Conservation (phyloP, 1,284 basidiomycete genomes). For the Austropuccinia psidii region DNA sequence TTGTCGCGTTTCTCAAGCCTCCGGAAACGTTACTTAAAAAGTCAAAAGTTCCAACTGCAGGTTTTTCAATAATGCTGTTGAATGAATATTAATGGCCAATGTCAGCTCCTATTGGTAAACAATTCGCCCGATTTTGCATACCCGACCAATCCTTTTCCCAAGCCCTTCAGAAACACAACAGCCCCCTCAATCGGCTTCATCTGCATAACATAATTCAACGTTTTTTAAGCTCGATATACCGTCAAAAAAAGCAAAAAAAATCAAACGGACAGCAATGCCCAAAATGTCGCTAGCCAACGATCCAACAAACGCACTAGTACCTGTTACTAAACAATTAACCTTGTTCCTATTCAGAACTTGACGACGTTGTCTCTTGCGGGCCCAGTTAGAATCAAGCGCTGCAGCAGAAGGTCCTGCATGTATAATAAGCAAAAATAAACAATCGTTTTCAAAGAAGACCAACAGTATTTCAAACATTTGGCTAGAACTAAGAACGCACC, state of each 20-base stretch:
- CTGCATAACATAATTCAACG: conserved; percentile 49
- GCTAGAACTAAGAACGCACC: too few species aligned
- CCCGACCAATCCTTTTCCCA: conserved; percentile 94
- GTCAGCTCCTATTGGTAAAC: conserved; percentile 40
- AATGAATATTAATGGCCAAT: background rate
- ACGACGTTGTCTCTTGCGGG: conserved; percentile 36
- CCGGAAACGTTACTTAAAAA: conserved; percentile 72
- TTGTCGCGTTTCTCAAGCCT: conserved; percentile 95
- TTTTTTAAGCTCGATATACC: background rate
- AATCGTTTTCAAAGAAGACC: too few species aligned
- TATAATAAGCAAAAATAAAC: conserved; percentile 66
- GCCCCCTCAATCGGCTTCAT: conserved; percentile 96
- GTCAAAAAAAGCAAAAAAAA: conserved; percentile 18
- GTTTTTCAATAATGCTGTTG: conserved; percentile 79
- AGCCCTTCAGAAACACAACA: conserved; percentile 92
- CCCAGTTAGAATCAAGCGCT: conserved; percentile 35
- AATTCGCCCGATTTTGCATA: conserved; percentile 49
- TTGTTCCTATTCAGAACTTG: conserved; percentile 35
- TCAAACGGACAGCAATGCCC: conserved; percentile 69
- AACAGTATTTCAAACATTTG: too few species aligned
- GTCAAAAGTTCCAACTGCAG: conserved; percentile 93
- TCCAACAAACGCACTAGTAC: conserved; percentile 85
- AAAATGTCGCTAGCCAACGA: conserved; percentile 93
- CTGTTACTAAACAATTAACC: conserved; percentile 56
- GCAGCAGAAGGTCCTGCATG: conserved; percentile 33